Evolutionary conservation across 441 rosid genomes (phyloP), one percentile per base, ranked within the genome.

Genomic region (Viola pubescens): DNA sequence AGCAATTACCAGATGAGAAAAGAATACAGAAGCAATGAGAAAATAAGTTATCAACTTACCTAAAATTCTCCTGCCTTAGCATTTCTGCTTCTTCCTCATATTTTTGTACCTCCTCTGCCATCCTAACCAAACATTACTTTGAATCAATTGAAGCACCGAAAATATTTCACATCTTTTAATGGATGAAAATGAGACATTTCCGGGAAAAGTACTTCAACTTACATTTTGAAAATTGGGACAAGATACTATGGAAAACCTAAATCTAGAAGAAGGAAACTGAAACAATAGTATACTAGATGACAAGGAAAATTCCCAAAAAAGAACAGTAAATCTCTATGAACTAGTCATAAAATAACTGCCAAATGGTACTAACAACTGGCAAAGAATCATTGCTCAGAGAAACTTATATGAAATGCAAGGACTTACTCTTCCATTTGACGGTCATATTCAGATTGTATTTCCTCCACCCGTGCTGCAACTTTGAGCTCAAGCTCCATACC

Each of bases 341-440:
- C 9, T 43, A 13, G 19, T 19, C 14, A 59, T 42, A 5, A 50
- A 41, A 26, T 38, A 26, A 64, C 10, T 26, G 34, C 34, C 2
- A 26, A 26, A 26, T 26, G 34, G 34, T 26, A 26, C 34, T 1
- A 26, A 26, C 34, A 26, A 26, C 34, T 26, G 34, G 34, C 34
- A 26, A 26, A 26, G 13, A 4, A 48, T 34, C 7, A 45, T 47
- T 16, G 13, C 34, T 3, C 26, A 14, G 6, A 61, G 37, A 26
- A 1, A 34, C 14, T 51, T 12, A 19, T 4, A 61, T 37, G 60
- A 45, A 61, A 7, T 37, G 19, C 34, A 58, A 57, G 62, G 11
- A 62, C 87, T 81, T 70, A 92, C 98, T 78, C 83, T 81, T 83
- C 85, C 78, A 86, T 83, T 74, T 86, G 95, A 16, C 78, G 77